Percentiles rank a stretch among this genome's conserved stretches.
Evolutionary conservation across 1,139 yeast species (phyloP).

Genomic region (Geotrichum siamense): DNA sequence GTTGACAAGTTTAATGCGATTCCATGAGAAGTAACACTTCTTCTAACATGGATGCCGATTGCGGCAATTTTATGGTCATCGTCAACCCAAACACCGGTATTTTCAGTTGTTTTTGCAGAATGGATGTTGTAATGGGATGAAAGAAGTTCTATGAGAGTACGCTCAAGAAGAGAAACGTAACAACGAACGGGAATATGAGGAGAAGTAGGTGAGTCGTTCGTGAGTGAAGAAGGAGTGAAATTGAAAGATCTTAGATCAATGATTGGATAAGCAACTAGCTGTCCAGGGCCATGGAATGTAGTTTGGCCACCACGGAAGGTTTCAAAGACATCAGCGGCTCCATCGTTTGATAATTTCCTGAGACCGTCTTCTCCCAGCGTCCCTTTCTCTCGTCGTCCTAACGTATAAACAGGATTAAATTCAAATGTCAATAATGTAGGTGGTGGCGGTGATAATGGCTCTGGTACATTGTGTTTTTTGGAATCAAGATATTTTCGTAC

Average conservation of each 20-base stretch:
- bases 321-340: conserved; percentile 52
- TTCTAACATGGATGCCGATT: conserved; percentile 77
- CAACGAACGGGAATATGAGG: conserved; percentile 55
- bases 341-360: conserved; percentile 26
- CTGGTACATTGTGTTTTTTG: conserved; percentile 34
- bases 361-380: conserved; percentile 35
- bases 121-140: conserved; percentile 31
- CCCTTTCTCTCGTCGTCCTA: conserved; percentile 72
- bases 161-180: conserved; percentile 65
- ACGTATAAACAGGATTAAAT: conserved; percentile 78
- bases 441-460: conserved; percentile 36
- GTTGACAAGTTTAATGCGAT: conserved; percentile 73
- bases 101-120: conserved; percentile 46
- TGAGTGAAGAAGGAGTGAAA: conserved; percentile 23
- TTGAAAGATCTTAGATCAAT: conserved; percentile 61
- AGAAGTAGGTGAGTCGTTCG: conserved; percentile 6
- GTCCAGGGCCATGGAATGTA: conserved; percentile 96
- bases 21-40: conserved; percentile 87
- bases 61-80: conserved; percentile 71
- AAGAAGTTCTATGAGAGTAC: conserved; percentile 52
- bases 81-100: conserved; percentile 78
- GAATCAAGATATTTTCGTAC: conserved; percentile 57
- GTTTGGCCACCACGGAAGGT: conserved; percentile 94
- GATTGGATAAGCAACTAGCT: conserved; percentile 76
- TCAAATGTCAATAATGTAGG: conserved; percentile 72